Conservation (phyloP, 352 stramenopile species). For the Phytopythium vexans region DNA sequence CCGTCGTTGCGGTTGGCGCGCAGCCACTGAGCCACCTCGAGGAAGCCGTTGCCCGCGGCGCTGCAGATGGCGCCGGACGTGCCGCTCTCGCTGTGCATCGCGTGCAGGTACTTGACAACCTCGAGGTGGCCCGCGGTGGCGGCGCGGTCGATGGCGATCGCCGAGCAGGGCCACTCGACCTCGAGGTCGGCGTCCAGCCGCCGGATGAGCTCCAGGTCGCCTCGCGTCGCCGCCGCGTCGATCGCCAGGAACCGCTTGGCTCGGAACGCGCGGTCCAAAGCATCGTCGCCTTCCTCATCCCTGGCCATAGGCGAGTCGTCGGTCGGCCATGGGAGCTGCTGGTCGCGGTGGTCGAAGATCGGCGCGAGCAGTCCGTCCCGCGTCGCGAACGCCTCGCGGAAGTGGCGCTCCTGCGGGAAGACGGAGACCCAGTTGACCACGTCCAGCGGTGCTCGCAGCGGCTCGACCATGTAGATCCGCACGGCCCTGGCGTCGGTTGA, state of each 20-base stretch:
- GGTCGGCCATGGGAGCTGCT: slow-evolving; percentile 27
- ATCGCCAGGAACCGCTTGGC: slow-evolving; percentile 21
- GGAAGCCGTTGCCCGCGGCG: slow-evolving; percentile 33
- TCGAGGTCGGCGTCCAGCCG: slow-evolving; percentile 28
- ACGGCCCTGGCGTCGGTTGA: not conserved
- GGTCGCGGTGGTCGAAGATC: slow-evolving; percentile 31
- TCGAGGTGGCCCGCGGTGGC: slow-evolving; percentile 33
- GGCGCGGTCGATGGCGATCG: slow-evolving; percentile 34
- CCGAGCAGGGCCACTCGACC: slow-evolving; percentile 30
- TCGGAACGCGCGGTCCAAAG: slow-evolving; percentile 3
- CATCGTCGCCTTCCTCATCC: too few species aligned
- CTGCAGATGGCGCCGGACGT: slow-evolving; percentile 33
- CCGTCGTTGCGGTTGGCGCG: slow-evolving; percentile 29
- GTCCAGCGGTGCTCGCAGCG: slow-evolving; percentile 16
- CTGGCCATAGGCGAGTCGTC: too few species aligned
- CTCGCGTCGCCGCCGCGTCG: slow-evolving; percentile 23
- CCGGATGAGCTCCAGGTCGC: slow-evolving; percentile 31
- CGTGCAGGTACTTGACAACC: slow-evolving; percentile 35
- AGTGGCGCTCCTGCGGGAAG: slow-evolving; percentile 20
- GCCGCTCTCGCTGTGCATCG: slow-evolving; percentile 33
- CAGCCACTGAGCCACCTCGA: slow-evolving; percentile 33
- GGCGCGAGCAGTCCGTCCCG: slow-evolving; percentile 19
- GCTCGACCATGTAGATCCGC: slow-evolving; percentile 27
- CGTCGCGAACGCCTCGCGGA: slow-evolving; percentile 32
- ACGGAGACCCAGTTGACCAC: slow-evolving; percentile 36